Evolutionary conservation across 2,329 filamentous ascomycete species (phyloP).

Genomic region (Cyanodermella asteris): DNA sequence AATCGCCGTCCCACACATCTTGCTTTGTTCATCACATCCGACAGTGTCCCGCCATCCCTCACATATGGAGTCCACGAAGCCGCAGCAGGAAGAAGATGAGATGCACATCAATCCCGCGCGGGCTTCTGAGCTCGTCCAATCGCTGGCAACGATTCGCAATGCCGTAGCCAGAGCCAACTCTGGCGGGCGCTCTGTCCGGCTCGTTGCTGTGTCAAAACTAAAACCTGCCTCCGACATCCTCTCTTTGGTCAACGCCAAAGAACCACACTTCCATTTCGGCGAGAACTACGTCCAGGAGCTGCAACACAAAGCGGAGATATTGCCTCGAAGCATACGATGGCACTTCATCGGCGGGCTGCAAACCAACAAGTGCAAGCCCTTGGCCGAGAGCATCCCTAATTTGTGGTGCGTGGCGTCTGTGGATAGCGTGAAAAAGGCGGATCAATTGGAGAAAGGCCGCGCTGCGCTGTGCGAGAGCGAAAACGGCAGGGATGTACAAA

Average conservation of each 20-base stretch:
- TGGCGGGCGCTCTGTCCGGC: constrained; percentile 21
- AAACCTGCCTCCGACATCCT: constrained; percentile 85
- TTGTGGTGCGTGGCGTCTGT: constrained; percentile 84
- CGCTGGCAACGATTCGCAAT: constrained; percentile 9
- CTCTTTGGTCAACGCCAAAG: constrained; percentile 45
- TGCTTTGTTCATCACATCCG: too few relatives aligned
- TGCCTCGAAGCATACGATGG: constrained; percentile 64
- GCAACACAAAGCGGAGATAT: constrained; percentile 56
- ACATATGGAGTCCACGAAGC: too few relatives aligned
- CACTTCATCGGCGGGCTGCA: constrained; percentile 94
- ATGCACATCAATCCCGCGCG: constrained; percentile 6
- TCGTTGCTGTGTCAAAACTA: constrained; percentile 90
- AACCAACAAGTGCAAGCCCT: constrained; percentile 73
- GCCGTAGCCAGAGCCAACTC: constrained; percentile 1
- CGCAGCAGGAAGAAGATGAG: constrained; percentile 1
- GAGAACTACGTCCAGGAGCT: constrained; percentile 94
- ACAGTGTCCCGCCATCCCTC: too few relatives aligned
- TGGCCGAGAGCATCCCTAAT: constrained; percentile 66
- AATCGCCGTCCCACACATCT: too few relatives aligned
- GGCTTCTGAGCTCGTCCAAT: constrained; percentile 3
- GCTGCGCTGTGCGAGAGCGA: constrained; percentile 29
- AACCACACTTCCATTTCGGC: constrained; percentile 58
- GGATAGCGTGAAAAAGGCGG: constrained; percentile 71
- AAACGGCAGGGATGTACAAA: constrained; percentile 8
- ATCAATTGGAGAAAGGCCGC: constrained; percentile 56